Evolutionary conservation across 495 filamentous ascomycete genomes (phyloP).

Genomic region (Penicillium canescens): DNA sequence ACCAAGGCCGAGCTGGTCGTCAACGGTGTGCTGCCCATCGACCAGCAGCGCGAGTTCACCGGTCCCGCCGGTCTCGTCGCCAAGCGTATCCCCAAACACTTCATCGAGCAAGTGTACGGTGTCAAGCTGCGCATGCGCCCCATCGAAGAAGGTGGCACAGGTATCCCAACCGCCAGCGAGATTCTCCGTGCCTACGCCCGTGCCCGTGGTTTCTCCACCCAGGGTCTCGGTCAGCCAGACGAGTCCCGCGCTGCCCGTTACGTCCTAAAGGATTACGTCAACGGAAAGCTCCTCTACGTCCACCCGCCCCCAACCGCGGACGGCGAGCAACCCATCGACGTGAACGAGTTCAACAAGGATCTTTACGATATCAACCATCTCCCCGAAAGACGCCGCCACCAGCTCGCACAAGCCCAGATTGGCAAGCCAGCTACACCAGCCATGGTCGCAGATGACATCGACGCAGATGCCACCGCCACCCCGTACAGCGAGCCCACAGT

Average conservation of each 20-base stretch:
- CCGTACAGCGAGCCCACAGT: slow-evolving; percentile 16
- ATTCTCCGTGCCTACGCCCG: slow-evolving; percentile 82
- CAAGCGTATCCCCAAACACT: slow-evolving; percentile 83
- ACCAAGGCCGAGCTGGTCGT: slow-evolving; percentile 97
- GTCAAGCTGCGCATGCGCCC: slow-evolving; percentile 83
- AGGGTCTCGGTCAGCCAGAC: slow-evolving; percentile 86
- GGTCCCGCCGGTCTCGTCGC: slow-evolving; percentile 87
- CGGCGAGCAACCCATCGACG: slow-evolving; percentile 62
- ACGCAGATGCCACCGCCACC: slow-evolving; percentile 23
- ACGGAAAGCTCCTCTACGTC: slow-evolving; percentile 89
- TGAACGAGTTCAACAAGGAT: slow-evolving; percentile 78
- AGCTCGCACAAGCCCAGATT: slow-evolving; percentile 53
- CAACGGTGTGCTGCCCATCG: slow-evolving; percentile 94
- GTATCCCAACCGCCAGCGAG: slow-evolving; percentile 84
- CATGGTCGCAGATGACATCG: slow-evolving; percentile 42
- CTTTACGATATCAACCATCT: slow-evolving; percentile 81
- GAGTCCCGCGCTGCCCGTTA: slow-evolving; percentile 89
- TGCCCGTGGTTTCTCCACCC: slow-evolving; percentile 85
- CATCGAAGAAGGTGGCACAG: slow-evolving; percentile 90
- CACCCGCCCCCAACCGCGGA: slow-evolving; percentile 70
- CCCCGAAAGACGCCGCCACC: slow-evolving; percentile 63
- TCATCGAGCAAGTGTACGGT: slow-evolving; percentile 90
- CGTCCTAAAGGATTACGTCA: slow-evolving; percentile 96
- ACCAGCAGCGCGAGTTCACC: slow-evolving; percentile 93
- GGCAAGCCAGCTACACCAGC: slow-evolving; percentile 42